Base-by-base conservation (phyloP, 768 basidiomycete species). In the Lenzites betulinus region DNA sequence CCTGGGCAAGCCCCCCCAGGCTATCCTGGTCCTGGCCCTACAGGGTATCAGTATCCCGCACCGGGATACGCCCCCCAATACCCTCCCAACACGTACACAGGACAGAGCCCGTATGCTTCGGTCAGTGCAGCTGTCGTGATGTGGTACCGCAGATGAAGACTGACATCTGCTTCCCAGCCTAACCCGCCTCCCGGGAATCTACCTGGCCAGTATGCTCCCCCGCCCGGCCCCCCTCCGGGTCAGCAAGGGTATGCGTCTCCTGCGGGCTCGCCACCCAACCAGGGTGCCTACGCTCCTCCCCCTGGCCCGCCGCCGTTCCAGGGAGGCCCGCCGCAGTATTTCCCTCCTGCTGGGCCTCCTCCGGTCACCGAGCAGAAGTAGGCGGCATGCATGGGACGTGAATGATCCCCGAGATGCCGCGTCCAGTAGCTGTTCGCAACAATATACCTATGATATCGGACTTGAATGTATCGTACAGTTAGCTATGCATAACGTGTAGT, bases 11-110 rank as follows among this genome's bases (percentile, higher is more conserved):
- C 54, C 5, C 59, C 62, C n/a, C 65, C 60, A 7, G 59, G 41
- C 43, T 54, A 54, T 28, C 54, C 35, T 15, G 36, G 48, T 15
- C 46, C 51, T 22, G 43, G 54, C 26, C 41, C 49, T 33, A 44
- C 58, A 16, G 47, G 56, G 15, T 52, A 53, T 20, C 57, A 57
- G 39, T 20, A 46, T 42, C 20, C 57, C 4, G 51, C 50, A 7
- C 38, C 51, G 12, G 47, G 49, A 36, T 62, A 62, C 20, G 51
- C 46, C 16, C 63, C 63, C 23, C 64, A 67, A 48, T 64, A 64
- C 35, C 66, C 66, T 8, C 59, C 57, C 7, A 46, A 42, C 11
- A n/a, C 61, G 7, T 53, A 63, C 43, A 42, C 62, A n/a, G 51
- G 49, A 16, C 63, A 58, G 42, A 55, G 36, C 42, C 62, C 62